Conservation (phyloP, 306 rosid species). For the Chamaecrista fasciculata region DNA sequence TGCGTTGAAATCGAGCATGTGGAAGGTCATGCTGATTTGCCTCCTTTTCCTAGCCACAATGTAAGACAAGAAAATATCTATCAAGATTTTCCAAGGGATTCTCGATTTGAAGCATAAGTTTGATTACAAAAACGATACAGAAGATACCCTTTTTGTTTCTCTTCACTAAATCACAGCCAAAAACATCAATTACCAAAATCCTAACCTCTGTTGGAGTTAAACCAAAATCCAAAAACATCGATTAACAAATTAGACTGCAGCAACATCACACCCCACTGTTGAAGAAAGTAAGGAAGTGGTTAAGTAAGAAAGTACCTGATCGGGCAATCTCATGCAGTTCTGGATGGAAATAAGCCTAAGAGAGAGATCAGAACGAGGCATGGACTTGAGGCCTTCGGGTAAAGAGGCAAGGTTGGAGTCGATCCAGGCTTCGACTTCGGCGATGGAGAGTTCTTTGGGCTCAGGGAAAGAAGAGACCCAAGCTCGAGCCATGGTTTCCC, state of each 20-base stretch:
- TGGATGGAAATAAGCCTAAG: conserved; percentile 78
- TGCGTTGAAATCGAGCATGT: conserved; percentile 85
- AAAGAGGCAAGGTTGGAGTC: conserved; percentile 68
- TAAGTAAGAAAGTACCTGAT: conserved; percentile 48
- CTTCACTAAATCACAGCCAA: too few relatives aligned
- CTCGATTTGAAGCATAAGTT: neutral
- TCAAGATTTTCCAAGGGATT: neutral
- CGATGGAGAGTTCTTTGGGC: conserved; percentile 72
- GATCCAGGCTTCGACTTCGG: conserved; percentile 89
- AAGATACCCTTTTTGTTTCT: too few relatives aligned
- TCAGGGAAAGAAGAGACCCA: conserved; percentile 84
- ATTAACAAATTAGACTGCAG: neutral
- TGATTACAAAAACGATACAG: neutral
- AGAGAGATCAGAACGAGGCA: conserved; percentile 86
- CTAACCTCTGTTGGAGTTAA: too few relatives aligned
- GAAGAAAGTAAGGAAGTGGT: neutral
- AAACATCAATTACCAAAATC: too few relatives aligned
- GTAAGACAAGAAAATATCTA: conserved; percentile 12
- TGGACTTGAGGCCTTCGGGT: conserved; percentile 72
- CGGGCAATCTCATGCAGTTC: conserved; percentile 68
- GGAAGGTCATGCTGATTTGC: conserved; percentile 55
- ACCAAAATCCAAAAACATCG: too few relatives aligned
- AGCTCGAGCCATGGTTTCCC: conserved; percentile 97
- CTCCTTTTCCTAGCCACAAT: conserved; percentile 58
- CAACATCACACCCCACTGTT: too few relatives aligned